These are phyloP conservation scores for Mortierella alpina DNA, from an alignment of 192 early-diverging fungal species.

Conservation along the genomic window DNA sequence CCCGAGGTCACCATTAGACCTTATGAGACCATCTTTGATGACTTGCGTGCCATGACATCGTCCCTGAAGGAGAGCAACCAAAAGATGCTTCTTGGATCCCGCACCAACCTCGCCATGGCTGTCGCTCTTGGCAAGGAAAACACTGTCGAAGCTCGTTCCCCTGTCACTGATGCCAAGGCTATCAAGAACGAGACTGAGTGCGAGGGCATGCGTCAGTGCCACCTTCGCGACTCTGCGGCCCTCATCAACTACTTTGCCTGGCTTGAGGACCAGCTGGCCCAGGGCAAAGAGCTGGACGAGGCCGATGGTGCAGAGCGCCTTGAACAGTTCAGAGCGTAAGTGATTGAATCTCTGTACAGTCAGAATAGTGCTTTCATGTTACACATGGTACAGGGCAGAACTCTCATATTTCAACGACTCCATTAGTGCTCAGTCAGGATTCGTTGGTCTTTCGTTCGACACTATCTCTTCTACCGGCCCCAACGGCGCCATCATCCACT, in stretches of 20 bases:
- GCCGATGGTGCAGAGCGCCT: slow-evolving; percentile 87
- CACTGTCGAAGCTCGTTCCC: slow-evolving; percentile 69
- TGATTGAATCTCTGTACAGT: background rate
- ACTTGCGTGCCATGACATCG: slow-evolving; percentile 62
- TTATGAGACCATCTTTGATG: slow-evolving; percentile 84
- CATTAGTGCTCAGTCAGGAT: slow-evolving; percentile 73
- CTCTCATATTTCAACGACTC: no score
- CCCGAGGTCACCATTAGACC: slow-evolving; percentile 70
- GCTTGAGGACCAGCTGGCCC: slow-evolving; percentile 90
- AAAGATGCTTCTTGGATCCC: slow-evolving; percentile 41
- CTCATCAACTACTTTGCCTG: slow-evolving; percentile 87
- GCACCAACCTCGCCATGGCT: slow-evolving; percentile 49
- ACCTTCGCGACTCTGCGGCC: slow-evolving; percentile 91
- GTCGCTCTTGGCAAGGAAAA: slow-evolving; percentile 57
- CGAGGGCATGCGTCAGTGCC: slow-evolving; percentile 92
- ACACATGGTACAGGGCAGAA: no score
- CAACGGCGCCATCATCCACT: slow-evolving; percentile 99
- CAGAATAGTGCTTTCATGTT: background rate
- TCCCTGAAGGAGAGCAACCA: slow-evolving; percentile 52
- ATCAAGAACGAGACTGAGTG: slow-evolving; percentile 94
- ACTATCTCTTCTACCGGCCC: slow-evolving; percentile 96
- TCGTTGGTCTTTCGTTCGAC: slow-evolving; percentile 94
- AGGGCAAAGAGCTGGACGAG: slow-evolving; percentile 82
- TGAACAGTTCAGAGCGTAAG: slow-evolving; percentile 75
- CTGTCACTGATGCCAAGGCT: slow-evolving; percentile 85